A percentile compares a stretch with the other conserved stretches of the same genome.
Conservation (phyloP, 495 filamentous ascomycete species). For the Melanomma pulvis-pyrius region DNA sequence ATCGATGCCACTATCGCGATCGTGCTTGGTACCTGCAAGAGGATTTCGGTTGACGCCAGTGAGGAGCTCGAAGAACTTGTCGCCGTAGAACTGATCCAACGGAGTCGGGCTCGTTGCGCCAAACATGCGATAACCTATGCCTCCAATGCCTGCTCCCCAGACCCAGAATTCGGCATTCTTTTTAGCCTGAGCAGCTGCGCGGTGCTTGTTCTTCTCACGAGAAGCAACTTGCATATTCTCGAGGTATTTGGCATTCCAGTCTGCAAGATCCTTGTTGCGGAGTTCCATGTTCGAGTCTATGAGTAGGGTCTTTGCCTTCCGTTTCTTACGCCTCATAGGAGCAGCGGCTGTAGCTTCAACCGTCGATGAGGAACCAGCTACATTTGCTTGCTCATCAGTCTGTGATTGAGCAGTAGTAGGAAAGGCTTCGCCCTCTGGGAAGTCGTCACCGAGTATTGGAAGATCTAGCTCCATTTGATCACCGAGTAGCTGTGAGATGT, state of each 20-base stretch:
- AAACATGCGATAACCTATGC: slow-evolving; percentile 57
- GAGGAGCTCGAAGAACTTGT: slow-evolving; percentile 53
- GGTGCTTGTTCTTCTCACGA: slow-evolving; percentile 27
- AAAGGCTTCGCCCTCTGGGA: slow-evolving; percentile 31
- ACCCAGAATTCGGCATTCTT: slow-evolving; percentile 48
- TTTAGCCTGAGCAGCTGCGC: slow-evolving; percentile 39
- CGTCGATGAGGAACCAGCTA: slow-evolving; percentile 10
- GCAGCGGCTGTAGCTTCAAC: slow-evolving; percentile 28
- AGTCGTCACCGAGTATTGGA: slow-evolving; percentile 26
- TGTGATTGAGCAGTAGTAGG: slow-evolving; percentile 2
- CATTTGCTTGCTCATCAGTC: not conserved
- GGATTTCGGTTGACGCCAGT: slow-evolving; percentile 40
- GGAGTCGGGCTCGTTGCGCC: slow-evolving; percentile 48
- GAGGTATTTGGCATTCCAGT: slow-evolving; percentile 46
- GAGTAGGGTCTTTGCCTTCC: slow-evolving; percentile 30
- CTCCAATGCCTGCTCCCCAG: slow-evolving; percentile 47
- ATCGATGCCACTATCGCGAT: slow-evolving; percentile 44
- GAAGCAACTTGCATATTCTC: slow-evolving; percentile 42
- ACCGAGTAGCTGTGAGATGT: slow-evolving; percentile 42
- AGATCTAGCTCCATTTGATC: slow-evolving; percentile 53
- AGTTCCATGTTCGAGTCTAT: slow-evolving; percentile 42
- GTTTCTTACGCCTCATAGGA: slow-evolving; percentile 25
- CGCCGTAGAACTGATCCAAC: slow-evolving; percentile 59
- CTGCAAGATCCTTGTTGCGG: slow-evolving; percentile 42
- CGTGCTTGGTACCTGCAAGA: slow-evolving; percentile 49